Evolutionary conservation across 768 basidiomycete species (phyloP).

Genomic region (Boletus rubescentipes): DNA sequence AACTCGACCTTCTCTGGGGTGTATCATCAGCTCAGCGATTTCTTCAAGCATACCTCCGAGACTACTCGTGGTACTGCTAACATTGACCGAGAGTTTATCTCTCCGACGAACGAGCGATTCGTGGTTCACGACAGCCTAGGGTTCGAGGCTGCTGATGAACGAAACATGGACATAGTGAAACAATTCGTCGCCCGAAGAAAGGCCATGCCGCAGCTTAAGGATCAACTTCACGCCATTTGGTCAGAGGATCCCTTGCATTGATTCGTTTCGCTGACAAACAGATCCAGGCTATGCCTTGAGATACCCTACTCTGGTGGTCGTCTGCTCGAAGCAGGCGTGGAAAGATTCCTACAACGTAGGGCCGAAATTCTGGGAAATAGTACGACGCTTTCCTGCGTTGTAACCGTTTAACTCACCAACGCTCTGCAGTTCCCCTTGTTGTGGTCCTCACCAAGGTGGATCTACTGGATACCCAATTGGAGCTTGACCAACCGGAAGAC

Average conservation of each 20-base stretch:
- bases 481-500: not conserved
- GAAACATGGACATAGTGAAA: slow-evolving; percentile 3
- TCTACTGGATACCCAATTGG: slow-evolving; percentile 1
- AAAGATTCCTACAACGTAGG: slow-evolving; percentile 6
- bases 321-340: slow-evolving; percentile 15
- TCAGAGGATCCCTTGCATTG: not conserved
- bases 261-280: not conserved
- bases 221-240: slow-evolving; percentile 18
- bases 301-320: slow-evolving; percentile 13
- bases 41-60: slow-evolving; percentile 2
- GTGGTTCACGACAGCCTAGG: slow-evolving; percentile 21
- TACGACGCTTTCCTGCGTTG: not conserved
- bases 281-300: slow-evolving; percentile 17
- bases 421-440: slow-evolving; percentile 8
- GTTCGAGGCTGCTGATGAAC: slow-evolving; percentile 12
- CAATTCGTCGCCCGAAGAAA: slow-evolving; percentile 4
- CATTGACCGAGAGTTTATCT: slow-evolving; percentile 15
- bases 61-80: slow-evolving; percentile 2
- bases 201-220: not conserved
- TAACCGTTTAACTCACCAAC: not conserved
- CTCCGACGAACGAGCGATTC: slow-evolving; percentile 11
- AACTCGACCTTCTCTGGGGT: not conserved
- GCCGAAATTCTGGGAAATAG: slow-evolving; percentile 7
- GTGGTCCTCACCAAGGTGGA: slow-evolving; percentile 19
- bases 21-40: not conserved